These are phyloP conservation scores for Arabidopsis suecica DNA, from an alignment of 345 rosid genomes.

Conservation along the genomic window DNA sequence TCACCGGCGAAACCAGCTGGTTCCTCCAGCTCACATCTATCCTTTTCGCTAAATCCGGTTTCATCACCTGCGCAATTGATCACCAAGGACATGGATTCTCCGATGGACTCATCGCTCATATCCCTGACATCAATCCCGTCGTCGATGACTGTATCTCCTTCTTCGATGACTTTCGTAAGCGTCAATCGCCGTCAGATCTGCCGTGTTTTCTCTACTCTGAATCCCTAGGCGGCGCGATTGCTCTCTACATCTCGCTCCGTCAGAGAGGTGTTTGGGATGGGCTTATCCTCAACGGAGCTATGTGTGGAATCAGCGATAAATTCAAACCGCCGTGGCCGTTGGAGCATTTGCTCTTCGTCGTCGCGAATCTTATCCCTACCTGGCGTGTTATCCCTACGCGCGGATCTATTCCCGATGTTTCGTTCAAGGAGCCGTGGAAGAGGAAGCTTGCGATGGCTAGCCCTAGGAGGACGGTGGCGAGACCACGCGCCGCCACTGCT, in stretches of 20 bases:
- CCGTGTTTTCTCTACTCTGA: conserved; percentile 88
- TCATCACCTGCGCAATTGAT: conserved; percentile 81
- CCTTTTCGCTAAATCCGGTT: conserved; percentile 82
- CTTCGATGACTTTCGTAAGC: conserved; percentile 69
- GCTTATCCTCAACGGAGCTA: conserved; percentile 82
- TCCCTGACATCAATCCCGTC: conserved; percentile 81
- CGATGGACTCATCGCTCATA: conserved; percentile 73
- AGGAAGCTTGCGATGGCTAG: conserved; percentile 73
- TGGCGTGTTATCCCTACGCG: conserved; percentile 94
- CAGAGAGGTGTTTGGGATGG: conserved; percentile 83
- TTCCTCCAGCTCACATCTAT: conserved; percentile 70
- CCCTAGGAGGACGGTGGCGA: conserved; percentile 63
- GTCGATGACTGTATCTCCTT: conserved; percentile 80
- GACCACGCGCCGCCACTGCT: conserved; percentile 94
- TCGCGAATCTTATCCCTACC: conserved; percentile 76
- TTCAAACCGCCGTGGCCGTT: conserved; percentile 97
- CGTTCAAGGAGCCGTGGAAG: conserved; percentile 89
- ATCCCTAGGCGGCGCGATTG: conserved; percentile 92
- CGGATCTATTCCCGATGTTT: conserved; percentile 66
- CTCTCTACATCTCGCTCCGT: conserved; percentile 75
- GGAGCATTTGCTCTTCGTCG: conserved; percentile 72
- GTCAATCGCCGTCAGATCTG: conserved; percentile 51
- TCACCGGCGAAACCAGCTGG: conserved; percentile 93
- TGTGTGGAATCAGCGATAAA: conserved; percentile 95
- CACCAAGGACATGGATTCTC: conserved; percentile 99